Conservation (phyloP, 2,329 filamentous ascomycete species). For the Colletotrichum melonis region DNA sequence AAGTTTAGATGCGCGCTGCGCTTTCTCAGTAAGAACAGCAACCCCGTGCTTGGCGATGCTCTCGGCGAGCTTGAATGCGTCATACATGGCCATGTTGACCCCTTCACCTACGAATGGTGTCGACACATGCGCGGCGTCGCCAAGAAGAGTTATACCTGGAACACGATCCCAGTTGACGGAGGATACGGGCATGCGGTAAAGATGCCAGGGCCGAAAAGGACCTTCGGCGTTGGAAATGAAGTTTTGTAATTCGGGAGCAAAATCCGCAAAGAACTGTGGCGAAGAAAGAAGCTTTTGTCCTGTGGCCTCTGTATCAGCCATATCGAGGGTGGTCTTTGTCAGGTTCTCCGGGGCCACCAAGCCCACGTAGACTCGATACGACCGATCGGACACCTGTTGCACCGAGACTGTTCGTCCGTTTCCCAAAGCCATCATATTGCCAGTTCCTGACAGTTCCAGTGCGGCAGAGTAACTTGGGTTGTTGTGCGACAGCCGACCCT, state of each 20-base stretch:
- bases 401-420: background rate
- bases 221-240: slow-evolving; percentile 4
- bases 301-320: background rate
- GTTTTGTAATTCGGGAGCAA: background rate
- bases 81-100: slow-evolving; percentile 20
- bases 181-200: slow-evolving; percentile 18
- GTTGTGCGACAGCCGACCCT: background rate
- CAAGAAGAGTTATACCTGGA: slow-evolving; percentile 9
- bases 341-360: background rate
- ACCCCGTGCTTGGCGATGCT: background rate
- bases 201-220: slow-evolving; percentile 12
- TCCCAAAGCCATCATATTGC: slow-evolving; percentile 7
- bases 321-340: background rate
- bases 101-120: slow-evolving; percentile 26
- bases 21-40: background rate
- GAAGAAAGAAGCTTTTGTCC: background rate
- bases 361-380: slow-evolving; percentile 13
- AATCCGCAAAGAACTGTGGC: background rate
- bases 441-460: background rate
- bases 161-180: slow-evolving; percentile 11
- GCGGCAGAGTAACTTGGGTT: slow-evolving; percentile 9
- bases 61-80: slow-evolving; percentile 10
- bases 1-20: background rate
- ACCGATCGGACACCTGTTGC: slow-evolving; percentile 9
- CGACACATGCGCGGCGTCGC: slow-evolving; percentile 18